phyloP scores from a whole-genome alignment of 345 rosid species.

The Ceriops zippeliana region DNA sequence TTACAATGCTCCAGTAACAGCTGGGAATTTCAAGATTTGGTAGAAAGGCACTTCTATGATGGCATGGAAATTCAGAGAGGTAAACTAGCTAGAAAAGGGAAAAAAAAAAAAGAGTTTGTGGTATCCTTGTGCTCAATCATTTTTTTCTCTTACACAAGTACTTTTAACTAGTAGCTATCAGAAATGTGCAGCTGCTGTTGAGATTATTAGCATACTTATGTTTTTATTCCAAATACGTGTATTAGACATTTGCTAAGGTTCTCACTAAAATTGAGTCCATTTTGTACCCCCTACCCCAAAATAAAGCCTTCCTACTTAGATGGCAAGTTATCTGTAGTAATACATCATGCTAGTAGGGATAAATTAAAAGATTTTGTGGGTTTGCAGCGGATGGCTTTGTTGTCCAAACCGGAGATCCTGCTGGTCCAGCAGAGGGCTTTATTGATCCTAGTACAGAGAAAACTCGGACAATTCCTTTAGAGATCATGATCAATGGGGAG shows the following conservation, averaged over 20 bases:
- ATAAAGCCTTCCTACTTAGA: neutral
- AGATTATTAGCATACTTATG: no score
- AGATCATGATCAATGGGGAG: constrained; percentile 78
- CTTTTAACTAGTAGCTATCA: neutral
- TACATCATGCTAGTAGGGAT: neutral
- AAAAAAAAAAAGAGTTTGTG: neutral
- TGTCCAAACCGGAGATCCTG: constrained; percentile 99
- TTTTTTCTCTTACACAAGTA: neutral
- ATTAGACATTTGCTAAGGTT: no score
- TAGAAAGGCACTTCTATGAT: constrained; percentile 87
- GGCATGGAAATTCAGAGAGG: constrained; percentile 99
- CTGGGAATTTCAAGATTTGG: constrained; percentile 92
- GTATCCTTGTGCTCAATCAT: constrained; percentile 4
- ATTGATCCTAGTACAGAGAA: constrained; percentile 96
- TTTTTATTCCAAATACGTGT: no score
- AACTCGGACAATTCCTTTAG: constrained; percentile 74
- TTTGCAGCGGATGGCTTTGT: constrained; percentile 97
- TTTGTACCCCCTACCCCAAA: neutral
- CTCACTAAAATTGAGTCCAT: neutral
- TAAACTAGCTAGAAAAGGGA: constrained; percentile 17
- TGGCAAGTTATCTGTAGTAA: neutral
- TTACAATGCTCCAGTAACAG: constrained; percentile 91
- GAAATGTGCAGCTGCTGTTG: neutral
- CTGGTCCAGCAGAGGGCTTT: constrained; percentile 94
- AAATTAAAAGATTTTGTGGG: neutral